Evolutionary conservation across 1,139 yeast species (phyloP).

Genomic region (Geotrichum aggregatum): DNA sequence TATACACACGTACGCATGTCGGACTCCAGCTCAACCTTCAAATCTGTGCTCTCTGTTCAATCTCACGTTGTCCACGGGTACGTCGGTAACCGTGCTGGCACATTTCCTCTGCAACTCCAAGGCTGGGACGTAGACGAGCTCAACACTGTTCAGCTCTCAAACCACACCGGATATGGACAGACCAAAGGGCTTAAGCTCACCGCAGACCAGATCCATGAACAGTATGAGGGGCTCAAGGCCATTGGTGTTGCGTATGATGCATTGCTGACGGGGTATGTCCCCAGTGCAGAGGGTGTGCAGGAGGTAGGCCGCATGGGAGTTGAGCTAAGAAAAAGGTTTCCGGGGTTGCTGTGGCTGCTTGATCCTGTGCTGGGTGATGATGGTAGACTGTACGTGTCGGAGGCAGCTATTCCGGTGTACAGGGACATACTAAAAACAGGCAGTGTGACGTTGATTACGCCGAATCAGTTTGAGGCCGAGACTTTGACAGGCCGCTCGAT

Average conservation of each 20-base stretch:
- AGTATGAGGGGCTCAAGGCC: constrained; percentile 47
- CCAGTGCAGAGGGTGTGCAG: constrained; percentile 51
- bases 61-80: constrained; percentile 87
- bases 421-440: constrained; percentile 50
- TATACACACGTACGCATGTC: no score
- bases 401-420: constrained; percentile 64
- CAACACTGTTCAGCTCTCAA: constrained; percentile 75
- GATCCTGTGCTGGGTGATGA: constrained; percentile 97
- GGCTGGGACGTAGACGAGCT: constrained; percentile 86
- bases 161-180: constrained; percentile 73
- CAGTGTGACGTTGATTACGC: constrained; percentile 67
- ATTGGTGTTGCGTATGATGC: constrained; percentile 53
- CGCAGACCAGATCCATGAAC: constrained; percentile 42
- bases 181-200: constrained; percentile 46
- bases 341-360: constrained; percentile 51
- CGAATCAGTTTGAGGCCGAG: constrained; percentile 89
- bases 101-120: constrained; percentile 68
- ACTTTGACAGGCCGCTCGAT: constrained; percentile 56
- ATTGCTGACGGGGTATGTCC: constrained; percentile 68
- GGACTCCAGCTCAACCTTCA: background rate
- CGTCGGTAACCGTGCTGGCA: constrained; percentile 76
- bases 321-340: constrained; percentile 31
- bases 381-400: constrained; percentile 73
- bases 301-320: constrained; percentile 47
- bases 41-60: constrained; percentile 46